Base-by-base conservation (phyloP, 2,329 filamentous ascomycete species). In the Sporothrix dimorphospora region DNA sequence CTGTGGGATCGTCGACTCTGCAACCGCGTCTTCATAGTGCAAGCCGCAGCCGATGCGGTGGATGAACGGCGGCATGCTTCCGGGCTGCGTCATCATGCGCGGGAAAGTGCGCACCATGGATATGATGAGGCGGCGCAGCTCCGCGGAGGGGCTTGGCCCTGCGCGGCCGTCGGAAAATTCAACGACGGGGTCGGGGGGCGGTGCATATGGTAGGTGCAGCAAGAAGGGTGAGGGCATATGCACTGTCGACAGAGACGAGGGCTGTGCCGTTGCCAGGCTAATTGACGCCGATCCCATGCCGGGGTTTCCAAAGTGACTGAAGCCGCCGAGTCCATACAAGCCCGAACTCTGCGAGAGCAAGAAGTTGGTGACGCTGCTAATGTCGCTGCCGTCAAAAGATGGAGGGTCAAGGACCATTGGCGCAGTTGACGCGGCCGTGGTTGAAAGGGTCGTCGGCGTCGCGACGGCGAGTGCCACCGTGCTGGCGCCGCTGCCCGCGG, bases 31-130 rank as follows among this genome's bases (percentile, higher is more conserved):
- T 5, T 61, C 45, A 34, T 47, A 66, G n/a, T 74, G 47, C 42
- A 75, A 42, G 0, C 73, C 72, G 45, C 72, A 72, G 4, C 70
- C 73, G 12, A 78, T 73, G 0, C 76, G 75, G 27, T 80, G 78
- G 16, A 80, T 77, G 5, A 80, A 80, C 0, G 79, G 79, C 1
- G 79, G 79, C 42, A 80, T 77, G 0, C 74, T 79, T 7, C 78
- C 75, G 0, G 77, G 77, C 7, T 77, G 75, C 8, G 78, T 74
- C 79, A 80, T 80, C 79, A 75, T 74, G 34, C 70, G 71, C 0
- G 79, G 79, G 45, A 78, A 80, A 0, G 78, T 74, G 24, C 78
- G 75, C 1, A 79, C 67, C 1, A 74, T 75, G 12, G 78, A 76
- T 11, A 75, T 69, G 14, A 80, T 76, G 0, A 79, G 70, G 1